Evolutionary conservation across 1,284 basidiomycete genomes (phyloP), one percentile per base, ranked within the genome.

Genomic region (Wallemia mellicola): DNA sequence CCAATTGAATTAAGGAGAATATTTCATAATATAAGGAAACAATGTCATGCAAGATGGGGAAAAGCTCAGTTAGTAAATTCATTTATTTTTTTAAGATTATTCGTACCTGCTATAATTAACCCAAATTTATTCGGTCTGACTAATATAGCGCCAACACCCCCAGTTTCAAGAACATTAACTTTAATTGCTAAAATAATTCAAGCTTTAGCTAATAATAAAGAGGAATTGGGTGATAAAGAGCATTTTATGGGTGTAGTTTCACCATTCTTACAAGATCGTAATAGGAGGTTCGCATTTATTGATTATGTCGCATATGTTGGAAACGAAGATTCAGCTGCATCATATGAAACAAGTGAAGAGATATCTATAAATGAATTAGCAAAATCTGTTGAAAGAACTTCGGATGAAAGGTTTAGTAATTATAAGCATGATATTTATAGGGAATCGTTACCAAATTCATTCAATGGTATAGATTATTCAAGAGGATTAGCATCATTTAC

Each of bases 131-230:
- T 57, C 24, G 55, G 55, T 14, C 22, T 57, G 25, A 57, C 55
- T 3, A 28, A 27, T 28, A 25, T 57, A 5, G 2, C 55, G 17
- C 55, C 55, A 28, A 9, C 55, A 28, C 55, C 55, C 17, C 24
- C 15, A 27, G 55, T 57, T 26, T 14, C 25, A 17, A 19, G 55
- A 19, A 57, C 55, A 28, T 28, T 57, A 17, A 57, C 55, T 9
- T n/a, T 57, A 15, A 57, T 57, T 57, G 55, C 55, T 7, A 57
- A 57, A 28, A 57, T 57, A 27, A 57, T 57, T 14, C 55, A 57
- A 28, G 55, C 55, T 14, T 25, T 57, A 7, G 55, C 55, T 24
- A 57, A 57, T 25, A 28, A 57, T 17, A 57, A 57, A 24, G 55
- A 57, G 27, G 55, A 57, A 17, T 26, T 57, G 24, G 55, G 55